Evolutionary conservation across 768 basidiomycete genomes (phyloP).

Genomic region (Leccinum pellstonianum): DNA sequence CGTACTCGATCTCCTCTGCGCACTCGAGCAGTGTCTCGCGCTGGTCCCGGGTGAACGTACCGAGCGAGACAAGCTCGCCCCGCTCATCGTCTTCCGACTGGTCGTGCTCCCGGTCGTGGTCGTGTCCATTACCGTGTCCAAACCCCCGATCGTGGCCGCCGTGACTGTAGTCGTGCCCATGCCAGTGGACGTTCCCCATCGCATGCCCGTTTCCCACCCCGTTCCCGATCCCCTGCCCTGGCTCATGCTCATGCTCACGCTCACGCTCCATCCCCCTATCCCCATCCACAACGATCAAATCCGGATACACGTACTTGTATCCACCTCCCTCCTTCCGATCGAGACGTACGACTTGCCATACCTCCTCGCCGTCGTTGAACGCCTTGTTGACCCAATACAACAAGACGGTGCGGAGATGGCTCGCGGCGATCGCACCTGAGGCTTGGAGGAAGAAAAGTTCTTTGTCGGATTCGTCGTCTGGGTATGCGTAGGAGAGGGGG

Average conservation of each 20-base stretch:
- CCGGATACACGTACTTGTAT: constrained; percentile 28
- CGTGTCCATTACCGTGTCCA: background rate
- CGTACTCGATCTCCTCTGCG: constrained; percentile 27
- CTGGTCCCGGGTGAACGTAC: constrained; percentile 23
- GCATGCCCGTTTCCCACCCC: background rate
- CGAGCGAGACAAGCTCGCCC: constrained; percentile 17
- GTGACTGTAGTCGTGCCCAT: background rate
- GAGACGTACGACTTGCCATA: constrained; percentile 31
- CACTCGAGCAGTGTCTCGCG: constrained; percentile 27
- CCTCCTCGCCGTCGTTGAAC: constrained; percentile 23
- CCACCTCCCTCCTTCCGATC: constrained; percentile 6
- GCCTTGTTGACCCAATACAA: constrained; percentile 29
- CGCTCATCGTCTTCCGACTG: background rate
- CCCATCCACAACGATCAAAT: constrained; percentile 26
- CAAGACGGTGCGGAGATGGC: constrained; percentile 12
- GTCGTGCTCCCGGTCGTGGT: background rate
- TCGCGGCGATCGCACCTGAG: constrained; percentile 7
- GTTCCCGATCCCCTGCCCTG: background rate
- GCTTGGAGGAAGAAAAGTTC: constrained; percentile 23
- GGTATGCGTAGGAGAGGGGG: constrained; percentile 18
- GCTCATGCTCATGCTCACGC: background rate
- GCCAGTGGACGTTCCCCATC: background rate
- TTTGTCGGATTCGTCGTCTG: constrained; percentile 28
- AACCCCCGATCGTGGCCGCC: background rate
- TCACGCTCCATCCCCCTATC: constrained; percentile 6